phyloP scores from a whole-genome alignment of 148 eudicot species.

The Dysphania ambrosioides region DNA sequence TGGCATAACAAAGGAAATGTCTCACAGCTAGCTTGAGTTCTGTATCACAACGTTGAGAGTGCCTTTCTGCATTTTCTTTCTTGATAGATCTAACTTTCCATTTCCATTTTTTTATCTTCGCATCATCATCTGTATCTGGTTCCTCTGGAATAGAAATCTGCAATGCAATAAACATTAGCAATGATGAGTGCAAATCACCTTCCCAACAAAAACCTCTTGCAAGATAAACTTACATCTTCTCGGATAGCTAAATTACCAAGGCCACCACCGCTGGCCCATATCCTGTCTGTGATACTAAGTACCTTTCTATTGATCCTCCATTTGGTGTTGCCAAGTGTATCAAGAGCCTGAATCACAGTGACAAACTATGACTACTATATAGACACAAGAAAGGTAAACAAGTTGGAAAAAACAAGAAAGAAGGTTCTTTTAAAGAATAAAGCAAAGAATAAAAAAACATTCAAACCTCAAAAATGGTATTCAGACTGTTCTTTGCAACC shows the following conservation, averaged over 20 bases:
- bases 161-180: conserved; percentile 13
- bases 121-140: conserved; percentile 74
- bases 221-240: conserved; percentile 61
- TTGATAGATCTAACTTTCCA: conserved; percentile 66
- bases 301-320: conserved; percentile 87
- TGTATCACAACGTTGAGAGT: conserved; percentile 82
- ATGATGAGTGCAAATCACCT: not conserved
- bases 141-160: conserved; percentile 72
- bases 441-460: not conserved
- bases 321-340: conserved; percentile 81
- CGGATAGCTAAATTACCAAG: conserved; percentile 76
- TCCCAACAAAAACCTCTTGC: not conserved
- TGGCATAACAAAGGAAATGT: conserved; percentile 22
- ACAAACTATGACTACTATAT: not conserved
- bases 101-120: conserved; percentile 65
- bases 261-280: conserved; percentile 88
- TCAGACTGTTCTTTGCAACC: conserved; percentile 46
- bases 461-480: conserved; percentile 65
- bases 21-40: conserved; percentile 93
- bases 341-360: conserved; percentile 55
- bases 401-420: not conserved
- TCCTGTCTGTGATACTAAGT: conserved; percentile 62
- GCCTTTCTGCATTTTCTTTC: conserved; percentile 78
- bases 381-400: not conserved
- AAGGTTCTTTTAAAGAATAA: not conserved